Base-by-base conservation (phyloP, 495 filamentous ascomycete genomes). In the Annulohypoxylon nitens region DNA sequence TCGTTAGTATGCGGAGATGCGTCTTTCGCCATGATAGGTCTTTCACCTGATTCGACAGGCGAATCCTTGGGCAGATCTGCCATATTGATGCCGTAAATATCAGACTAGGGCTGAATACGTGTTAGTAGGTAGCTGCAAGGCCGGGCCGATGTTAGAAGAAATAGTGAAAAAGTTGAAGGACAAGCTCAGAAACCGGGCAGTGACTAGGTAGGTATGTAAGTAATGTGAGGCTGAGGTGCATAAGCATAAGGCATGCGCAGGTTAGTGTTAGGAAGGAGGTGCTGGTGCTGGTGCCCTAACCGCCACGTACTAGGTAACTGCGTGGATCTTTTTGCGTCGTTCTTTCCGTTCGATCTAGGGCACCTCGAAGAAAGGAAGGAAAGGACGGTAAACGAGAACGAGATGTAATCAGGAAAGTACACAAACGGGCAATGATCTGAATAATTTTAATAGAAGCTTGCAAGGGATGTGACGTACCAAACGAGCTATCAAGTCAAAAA, bases 171-270 rank as follows among this genome's bases (percentile, higher is more conserved):
- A 50, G 45, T 25, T 23, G 20, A 12, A 1, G 18, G 10, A 54
- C 34, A 54, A 2, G 50, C 14, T 6, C 34, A 33, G 58, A 60
- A 64, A 62, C 36, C 34, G 59, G 72, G 71, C 67, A 63, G 71
- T 74, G 65, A 61, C 23, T 30, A 41, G 26, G 41, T 51, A 51
- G 34, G 41, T 33, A 41, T 37, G 41, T 51, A 51, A 33, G 41
- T 33, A 2, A n/a, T n/a, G 39, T 71, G 72, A 75, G 72, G 67
- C 63, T 71, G 67, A 75, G 72, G 33, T 75, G 64, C 51, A 66
- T 64, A 62, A 57, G 20, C 53, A 16, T 55, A 54, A 39, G 59
- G 59, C 12, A 36, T 51, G 23, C 48, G 30, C 50, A 8, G 23
- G 43, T 53, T 33, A 51, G 60, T 36, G 61, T 20, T 4, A 45